Conservation (phyloP, 208 protist genomes). For the Leishmania guyanensis region DNA sequence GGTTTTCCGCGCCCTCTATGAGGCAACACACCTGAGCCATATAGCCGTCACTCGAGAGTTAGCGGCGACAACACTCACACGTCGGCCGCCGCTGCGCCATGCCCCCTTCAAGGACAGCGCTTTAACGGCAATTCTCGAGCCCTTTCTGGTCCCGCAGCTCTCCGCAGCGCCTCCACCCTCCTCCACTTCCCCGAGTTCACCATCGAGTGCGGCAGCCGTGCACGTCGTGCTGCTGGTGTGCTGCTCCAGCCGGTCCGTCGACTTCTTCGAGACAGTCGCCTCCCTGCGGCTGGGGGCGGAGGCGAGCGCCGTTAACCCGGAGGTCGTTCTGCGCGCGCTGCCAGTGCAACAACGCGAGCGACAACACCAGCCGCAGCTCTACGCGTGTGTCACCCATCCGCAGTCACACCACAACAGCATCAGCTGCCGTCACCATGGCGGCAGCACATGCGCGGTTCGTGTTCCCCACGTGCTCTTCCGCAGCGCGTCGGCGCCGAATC, state of each 20-base stretch:
- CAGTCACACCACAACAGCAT: neutral
- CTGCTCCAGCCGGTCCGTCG: slow-evolving; percentile 56
- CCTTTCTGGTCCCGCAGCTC: slow-evolving; percentile 43
- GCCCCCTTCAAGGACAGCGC: slow-evolving; percentile 75
- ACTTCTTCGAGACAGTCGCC: slow-evolving; percentile 76
- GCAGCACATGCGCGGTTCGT: neutral
- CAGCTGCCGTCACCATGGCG: neutral
- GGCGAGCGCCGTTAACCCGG: slow-evolving; percentile 48
- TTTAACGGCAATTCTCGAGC: slow-evolving; percentile 69
- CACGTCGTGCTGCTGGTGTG: slow-evolving; percentile 49
- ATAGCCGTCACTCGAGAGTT: neutral
- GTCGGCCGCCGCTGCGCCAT: slow-evolving; percentile 35
- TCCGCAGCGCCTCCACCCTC: slow-evolving; percentile 24
- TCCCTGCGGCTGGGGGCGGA: slow-evolving; percentile 76
- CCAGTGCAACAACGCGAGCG: slow-evolving; percentile 29
- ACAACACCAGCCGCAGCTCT: slow-evolving; percentile 9
- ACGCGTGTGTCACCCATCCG: neutral
- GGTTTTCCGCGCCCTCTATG: slow-evolving; percentile 64
- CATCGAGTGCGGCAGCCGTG: neutral
- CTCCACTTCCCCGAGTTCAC: neutral
- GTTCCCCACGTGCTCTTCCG: slow-evolving; percentile 9
- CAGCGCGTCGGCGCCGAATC: slow-evolving; percentile 28
- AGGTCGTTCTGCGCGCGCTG: slow-evolving; percentile 35
- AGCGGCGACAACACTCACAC: neutral
- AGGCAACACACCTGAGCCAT: slow-evolving; percentile 1